Evolutionary conservation across 2,329 filamentous ascomycete species (phyloP).

Genomic region (Paramyrothecium sp.): DNA sequence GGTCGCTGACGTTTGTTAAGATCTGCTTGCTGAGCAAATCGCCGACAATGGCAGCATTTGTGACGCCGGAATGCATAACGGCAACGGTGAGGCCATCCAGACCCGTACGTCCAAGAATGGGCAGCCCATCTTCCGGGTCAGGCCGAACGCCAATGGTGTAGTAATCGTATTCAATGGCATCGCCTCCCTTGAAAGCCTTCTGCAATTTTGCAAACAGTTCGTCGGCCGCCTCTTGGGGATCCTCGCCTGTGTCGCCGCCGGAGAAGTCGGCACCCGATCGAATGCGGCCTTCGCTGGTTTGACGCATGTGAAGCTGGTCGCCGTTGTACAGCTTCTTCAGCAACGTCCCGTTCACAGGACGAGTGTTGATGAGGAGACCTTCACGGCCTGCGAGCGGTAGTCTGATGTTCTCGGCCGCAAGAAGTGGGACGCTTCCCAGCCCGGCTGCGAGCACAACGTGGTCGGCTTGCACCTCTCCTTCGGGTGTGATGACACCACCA

Average conservation of each 20-base stretch:
- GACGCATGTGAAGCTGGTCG: conserved; percentile 22
- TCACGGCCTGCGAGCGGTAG: conserved; percentile 18
- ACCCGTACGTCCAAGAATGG: conserved; percentile 23
- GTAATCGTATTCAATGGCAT: conserved; percentile 22
- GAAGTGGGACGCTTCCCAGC: conserved; percentile 20
- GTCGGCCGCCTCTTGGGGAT: conserved; percentile 17
- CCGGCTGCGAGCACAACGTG: conserved; percentile 29
- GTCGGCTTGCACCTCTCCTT: conserved; percentile 14
- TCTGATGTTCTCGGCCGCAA: conserved; percentile 17
- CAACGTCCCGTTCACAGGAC: conserved; percentile 15
- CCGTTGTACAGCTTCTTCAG: conserved; percentile 20
- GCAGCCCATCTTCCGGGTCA: conserved; percentile 22
- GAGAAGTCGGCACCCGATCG: conserved; percentile 13
- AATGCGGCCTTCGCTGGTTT: conserved; percentile 24
- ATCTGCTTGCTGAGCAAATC: conserved; percentile 5
- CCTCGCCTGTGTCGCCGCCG: conserved; percentile 11
- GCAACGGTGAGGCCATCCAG: conserved; percentile 23
- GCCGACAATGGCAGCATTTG: conserved; percentile 6
- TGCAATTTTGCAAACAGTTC: conserved; percentile 18
- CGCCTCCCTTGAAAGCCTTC: conserved; percentile 12
- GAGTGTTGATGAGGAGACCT: conserved; percentile 26
- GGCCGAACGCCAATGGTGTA: conserved; percentile 26
- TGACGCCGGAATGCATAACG: conserved; percentile 23
- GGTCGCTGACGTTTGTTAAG: not conserved
- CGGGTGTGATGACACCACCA: conserved; percentile 12